A percentile compares a stretch with the other conserved stretches of the same genome.
Evolutionary conservation across 1,284 basidiomycete genomes (phyloP).

Genomic region (Cutaneotrichosporon cavernicola): DNA sequence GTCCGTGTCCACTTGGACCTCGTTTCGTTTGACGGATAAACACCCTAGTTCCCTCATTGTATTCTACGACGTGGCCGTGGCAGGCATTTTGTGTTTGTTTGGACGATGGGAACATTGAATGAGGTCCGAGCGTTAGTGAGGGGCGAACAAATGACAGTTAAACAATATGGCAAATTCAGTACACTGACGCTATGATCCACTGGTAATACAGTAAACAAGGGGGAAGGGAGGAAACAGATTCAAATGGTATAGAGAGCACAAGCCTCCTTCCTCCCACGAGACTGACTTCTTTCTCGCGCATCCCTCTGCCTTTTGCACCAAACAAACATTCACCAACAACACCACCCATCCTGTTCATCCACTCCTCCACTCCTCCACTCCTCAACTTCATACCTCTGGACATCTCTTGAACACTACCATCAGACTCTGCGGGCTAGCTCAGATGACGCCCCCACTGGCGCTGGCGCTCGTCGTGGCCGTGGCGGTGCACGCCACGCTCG

Average conservation of each 20-base stretch:
- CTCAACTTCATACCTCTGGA: background rate
- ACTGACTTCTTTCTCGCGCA: conserved; percentile 11
- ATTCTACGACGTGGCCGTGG: no score
- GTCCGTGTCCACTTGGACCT: background rate
- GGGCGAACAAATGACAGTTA: background rate
- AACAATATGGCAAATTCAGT: background rate
- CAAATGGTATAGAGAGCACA: background rate
- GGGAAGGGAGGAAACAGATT: no score
- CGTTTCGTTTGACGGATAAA: background rate
- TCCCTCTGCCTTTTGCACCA: background rate
- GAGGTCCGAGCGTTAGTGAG: background rate
- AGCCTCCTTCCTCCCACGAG: background rate
- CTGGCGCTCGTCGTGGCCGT: background rate
- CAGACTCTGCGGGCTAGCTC: background rate
- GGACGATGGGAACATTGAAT: background rate
- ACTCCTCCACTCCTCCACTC: background rate
- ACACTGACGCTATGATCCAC: background rate
- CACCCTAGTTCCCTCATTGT: no score
- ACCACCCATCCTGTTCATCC: background rate
- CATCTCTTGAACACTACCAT: background rate
- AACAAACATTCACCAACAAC: conserved; percentile 3
- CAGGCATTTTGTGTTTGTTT: no score
- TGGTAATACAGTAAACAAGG: background rate
- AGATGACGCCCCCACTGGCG: background rate
- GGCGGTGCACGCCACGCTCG: background rate